Base-by-base conservation (phyloP, 257 asterid genomes). In the Nicotiana undulata region DNA sequence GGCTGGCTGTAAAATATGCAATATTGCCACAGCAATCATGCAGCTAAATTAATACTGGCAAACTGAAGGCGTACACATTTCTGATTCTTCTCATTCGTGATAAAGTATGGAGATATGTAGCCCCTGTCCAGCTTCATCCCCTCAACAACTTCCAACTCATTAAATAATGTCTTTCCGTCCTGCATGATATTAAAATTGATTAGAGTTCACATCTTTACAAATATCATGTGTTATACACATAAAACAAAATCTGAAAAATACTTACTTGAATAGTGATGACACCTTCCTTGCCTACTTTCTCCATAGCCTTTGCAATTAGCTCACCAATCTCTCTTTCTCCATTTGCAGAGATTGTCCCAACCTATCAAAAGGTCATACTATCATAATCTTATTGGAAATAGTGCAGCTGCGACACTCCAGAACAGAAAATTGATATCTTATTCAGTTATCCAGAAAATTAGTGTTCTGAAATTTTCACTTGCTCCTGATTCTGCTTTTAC, bases 231-330 rank as follows among this genome's bases (percentile, higher is more conserved):
- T 64, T 49, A 22, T 52, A 2, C 63, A 74, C 79, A 49, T 0
- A n/a, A 40, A 49, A 74, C 61, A 74, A 12, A 46, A 26, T 51
- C 26, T 24, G 28, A 60, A 74, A 74, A 51, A 49, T 1, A 86
- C 93, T 89, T 79, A 89, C 92, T 84, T 85, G 86, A 80, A 90
- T 84, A 24, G 94, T 90, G 81, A 90, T 90, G n/a, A 89, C 94
- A 59, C 94, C 92, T 77, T 90, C 94, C 78, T 90, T 90, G 64
- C 94, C 94, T 31, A 89, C 94, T 83, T 81, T 89, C 83, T 89
- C 91, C 94, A 90, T 90, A 22, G 94, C 92, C 86, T 88, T 88
- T 12, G 94, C 94, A 82, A 90, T 88, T 51, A 90, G 86, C 86
- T 89, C 94, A 10, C 92, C 94, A 64, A 88, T 89, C 61, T 90